phyloP scores from a whole-genome alignment of 2,329 filamentous ascomycete genomes.

The Fusarium bulbicola region DNA sequence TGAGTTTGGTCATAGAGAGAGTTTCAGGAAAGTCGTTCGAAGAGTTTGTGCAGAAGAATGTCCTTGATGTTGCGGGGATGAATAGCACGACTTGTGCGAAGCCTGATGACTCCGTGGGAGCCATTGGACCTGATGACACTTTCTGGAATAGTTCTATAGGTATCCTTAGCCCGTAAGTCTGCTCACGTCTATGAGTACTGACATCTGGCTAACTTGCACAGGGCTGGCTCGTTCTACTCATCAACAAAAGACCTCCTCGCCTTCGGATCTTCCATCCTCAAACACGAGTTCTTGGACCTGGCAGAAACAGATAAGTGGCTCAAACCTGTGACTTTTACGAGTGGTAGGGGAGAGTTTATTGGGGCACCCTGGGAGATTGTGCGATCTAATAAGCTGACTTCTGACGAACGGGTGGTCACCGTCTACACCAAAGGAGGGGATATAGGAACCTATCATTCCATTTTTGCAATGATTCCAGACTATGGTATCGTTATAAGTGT shows the following conservation, averaged over 20 bases:
- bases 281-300: background rate
- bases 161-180: slow-evolving; percentile 4
- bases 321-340: background rate
- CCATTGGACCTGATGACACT: background rate
- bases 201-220: background rate
- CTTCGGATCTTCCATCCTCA: slow-evolving; percentile 6
- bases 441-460: slow-evolving; percentile 2
- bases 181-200: rapidly evolving
- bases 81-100: slow-evolving; percentile 6
- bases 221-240: slow-evolving; percentile 11
- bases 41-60: slow-evolving; percentile 1
- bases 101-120: slow-evolving; percentile 6
- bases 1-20: slow-evolving; percentile 2
- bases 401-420: background rate
- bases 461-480: slow-evolving; percentile 1
- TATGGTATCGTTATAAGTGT: slow-evolving; percentile 7
- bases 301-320: background rate
- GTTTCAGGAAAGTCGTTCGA: background rate
- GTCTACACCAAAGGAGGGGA: slow-evolving; percentile 10
- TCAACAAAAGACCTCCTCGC: slow-evolving; percentile 12
- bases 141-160: slow-evolving; percentile 8
- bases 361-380: slow-evolving; percentile 11
- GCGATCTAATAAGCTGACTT: slow-evolving; percentile 8
- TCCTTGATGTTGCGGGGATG: slow-evolving; percentile 14
- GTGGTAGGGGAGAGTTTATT: background rate